Percentiles rank a stretch among this genome's conserved stretches.
These are phyloP conservation scores for Stereum hirsutum DNA, from an alignment of 1,284 basidiomycete genomes.

Conservation along the genomic window DNA sequence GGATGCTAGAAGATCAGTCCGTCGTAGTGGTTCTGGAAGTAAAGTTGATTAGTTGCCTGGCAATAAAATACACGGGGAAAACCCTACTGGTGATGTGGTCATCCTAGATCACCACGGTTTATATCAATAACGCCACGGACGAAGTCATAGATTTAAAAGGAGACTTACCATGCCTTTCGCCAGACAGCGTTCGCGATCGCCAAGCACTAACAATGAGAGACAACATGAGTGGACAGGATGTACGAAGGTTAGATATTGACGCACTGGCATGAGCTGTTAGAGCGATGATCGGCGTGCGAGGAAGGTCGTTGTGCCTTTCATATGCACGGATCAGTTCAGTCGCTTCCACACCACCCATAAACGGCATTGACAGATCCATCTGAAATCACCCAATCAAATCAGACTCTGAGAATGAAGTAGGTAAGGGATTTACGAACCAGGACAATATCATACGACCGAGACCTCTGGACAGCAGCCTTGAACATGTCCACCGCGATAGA, in stretches of 20 bases:
- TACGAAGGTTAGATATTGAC: constrained; percentile 21
- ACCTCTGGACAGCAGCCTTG: constrained; percentile 67
- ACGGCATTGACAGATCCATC: constrained; percentile 99
- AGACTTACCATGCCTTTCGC: constrained; percentile 75
- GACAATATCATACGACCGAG: constrained; percentile 79
- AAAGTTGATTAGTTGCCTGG: constrained; percentile 12
- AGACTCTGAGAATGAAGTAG: background rate
- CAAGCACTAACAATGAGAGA: constrained; percentile 66
- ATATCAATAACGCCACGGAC: background rate
- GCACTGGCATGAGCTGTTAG: constrained; percentile 86
- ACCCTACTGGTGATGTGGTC: constrained; percentile 69
- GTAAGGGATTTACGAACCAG: constrained; percentile 46
- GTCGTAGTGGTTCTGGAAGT: constrained; percentile 66
- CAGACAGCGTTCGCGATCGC: constrained; percentile 88
- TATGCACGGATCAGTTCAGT: constrained; percentile 76
- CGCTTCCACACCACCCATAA: constrained; percentile 93
- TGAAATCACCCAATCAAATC: constrained; percentile 22
- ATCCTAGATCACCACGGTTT: constrained; percentile 25
- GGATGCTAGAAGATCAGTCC: constrained; percentile 67
- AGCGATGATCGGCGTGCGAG: constrained; percentile 89
- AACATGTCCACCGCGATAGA: constrained; percentile 86
- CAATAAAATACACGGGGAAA: constrained; percentile 7
- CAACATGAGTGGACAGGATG: constrained; percentile 8
- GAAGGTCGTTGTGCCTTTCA: constrained; percentile 68
- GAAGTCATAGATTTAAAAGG: background rate